Percentiles rank a stretch among this genome's conserved stretches.
These are phyloP conservation scores for Acacia crassicarpa DNA, from an alignment of 306 rosid species.

Conservation along the genomic window DNA sequence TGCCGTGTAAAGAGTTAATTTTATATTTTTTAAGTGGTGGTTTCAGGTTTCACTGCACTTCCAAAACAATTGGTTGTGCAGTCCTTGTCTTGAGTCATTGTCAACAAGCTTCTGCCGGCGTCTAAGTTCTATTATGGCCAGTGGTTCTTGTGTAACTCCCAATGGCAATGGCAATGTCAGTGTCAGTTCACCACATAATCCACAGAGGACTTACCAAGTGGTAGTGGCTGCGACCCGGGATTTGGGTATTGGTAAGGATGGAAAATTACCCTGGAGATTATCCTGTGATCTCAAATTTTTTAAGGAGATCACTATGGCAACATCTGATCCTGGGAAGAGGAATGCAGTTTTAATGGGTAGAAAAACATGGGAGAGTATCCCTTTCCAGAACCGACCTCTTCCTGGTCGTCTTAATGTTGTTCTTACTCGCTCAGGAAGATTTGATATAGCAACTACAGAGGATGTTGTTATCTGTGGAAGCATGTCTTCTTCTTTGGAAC, in stretches of 20 bases:
- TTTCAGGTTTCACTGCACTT: slow-evolving; percentile 47
- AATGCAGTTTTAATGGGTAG: slow-evolving; percentile 72
- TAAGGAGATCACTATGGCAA: slow-evolving; percentile 48
- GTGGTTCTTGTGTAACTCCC: not conserved
- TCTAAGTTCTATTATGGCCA: not conserved
- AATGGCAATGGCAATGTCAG: not conserved
- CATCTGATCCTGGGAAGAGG: slow-evolving; percentile 54
- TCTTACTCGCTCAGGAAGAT: slow-evolving; percentile 58
- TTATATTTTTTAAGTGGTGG: not conserved
- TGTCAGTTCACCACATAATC: not conserved
- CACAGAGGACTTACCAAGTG: slow-evolving; percentile 58
- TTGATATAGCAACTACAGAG: slow-evolving; percentile 55
- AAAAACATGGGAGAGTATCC: slow-evolving; percentile 72
- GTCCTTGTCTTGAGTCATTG: not conserved
- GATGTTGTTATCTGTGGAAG: slow-evolving; percentile 58
- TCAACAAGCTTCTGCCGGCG: not conserved
- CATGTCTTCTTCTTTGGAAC: slow-evolving; percentile 52
- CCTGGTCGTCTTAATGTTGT: slow-evolving; percentile 72
- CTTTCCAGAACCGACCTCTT: slow-evolving; percentile 44
- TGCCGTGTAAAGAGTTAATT: not conserved
- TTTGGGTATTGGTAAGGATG: slow-evolving; percentile 70
- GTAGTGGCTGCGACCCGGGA: slow-evolving; percentile 65
- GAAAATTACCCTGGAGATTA: slow-evolving; percentile 61
- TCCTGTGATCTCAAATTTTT: slow-evolving; percentile 63
- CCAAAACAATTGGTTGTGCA: slow-evolving; percentile 35